Base-by-base conservation (phyloP, 495 filamentous ascomycete genomes). In the Ascobolus immersus region DNA sequence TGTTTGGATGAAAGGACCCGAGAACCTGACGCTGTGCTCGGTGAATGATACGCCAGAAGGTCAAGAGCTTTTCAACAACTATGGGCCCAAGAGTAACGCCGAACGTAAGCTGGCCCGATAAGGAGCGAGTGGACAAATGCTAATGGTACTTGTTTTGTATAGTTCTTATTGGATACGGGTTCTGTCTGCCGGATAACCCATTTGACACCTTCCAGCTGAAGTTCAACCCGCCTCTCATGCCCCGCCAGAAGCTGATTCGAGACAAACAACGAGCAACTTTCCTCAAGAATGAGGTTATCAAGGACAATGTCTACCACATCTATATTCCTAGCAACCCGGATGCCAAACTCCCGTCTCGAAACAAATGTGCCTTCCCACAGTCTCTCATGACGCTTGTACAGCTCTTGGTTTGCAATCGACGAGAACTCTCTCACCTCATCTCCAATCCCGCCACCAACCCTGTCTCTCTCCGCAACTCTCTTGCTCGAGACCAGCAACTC, bases 151-250 rank as follows among this genome's bases (percentile, higher is more conserved):
- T 28, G 12, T n/a, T n/a, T n/a, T n/a, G n/a, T n/a, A n/a, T 13
- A 68, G 65, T 74, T 19, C 54, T 76, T 33, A 56, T 73, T 51
- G 72, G 71, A 25, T 76, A 76, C 31, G 71, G 71, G 3, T 76
- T 76, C 46, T 64, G 62, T 36, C 52, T 71, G 6, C 41, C 51
- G 2, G 50, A 60, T 11, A 74, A 72, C 37, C 56, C 60, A 28
- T 54, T 54, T 43, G 58, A 71, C 50, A 40, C 34, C 7, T 23
- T 47, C n/a, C 26, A 34, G 21, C 40, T 48, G 13, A 30, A 30
- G 19, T 41, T 51, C 35, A 34, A 42, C 10, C 52, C 52, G 13
- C 31, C 41, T 0, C 37, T 48, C n/a, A 27, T 40, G 1, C 40
- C 40, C 1, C 13, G 21, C 4, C 45, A 48, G n/a, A 14, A 7